Percentiles rank a stretch among this genome's conserved stretches.
These are phyloP conservation scores for Dactylonectria estremocensis DNA, from an alignment of 2,329 filamentous ascomycete genomes.

Conservation along the genomic window DNA sequence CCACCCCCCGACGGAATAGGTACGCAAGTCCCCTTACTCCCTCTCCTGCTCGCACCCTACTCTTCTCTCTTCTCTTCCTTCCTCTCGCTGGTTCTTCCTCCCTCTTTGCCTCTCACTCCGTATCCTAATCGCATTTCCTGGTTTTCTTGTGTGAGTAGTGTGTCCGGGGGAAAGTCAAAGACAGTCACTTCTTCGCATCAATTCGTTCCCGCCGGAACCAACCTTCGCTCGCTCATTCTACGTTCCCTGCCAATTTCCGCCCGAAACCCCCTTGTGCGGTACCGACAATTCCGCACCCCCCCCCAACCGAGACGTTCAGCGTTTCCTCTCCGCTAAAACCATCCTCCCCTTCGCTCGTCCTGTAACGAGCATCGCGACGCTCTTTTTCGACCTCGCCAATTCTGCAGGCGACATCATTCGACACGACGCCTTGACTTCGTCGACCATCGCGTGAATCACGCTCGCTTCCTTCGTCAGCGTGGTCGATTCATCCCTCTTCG, in stretches of 20 bases:
- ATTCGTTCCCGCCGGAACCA: conserved; percentile 11
- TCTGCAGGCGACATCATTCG: conserved; percentile 28
- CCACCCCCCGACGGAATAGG: conserved; percentile 8
- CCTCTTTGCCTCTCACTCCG: conserved; percentile 34
- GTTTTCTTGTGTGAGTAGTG: conserved; percentile 3
- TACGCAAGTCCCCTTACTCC: conserved; percentile 35
- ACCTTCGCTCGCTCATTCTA: conserved; percentile 31
- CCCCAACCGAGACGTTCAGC: conserved; percentile 42
- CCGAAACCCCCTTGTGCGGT: conserved; percentile 37
- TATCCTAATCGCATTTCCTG: conserved; percentile 16
- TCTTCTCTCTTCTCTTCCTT: conserved; percentile 22
- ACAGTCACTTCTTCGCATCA: conserved; percentile 26
- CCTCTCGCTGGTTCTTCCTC: conserved; percentile 25
- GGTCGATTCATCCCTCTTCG: conserved; percentile 34
- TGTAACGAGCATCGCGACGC: conserved; percentile 46
- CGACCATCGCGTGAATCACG: conserved; percentile 32
- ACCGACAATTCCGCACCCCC: conserved; percentile 29
- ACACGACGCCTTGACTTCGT: conserved; percentile 29
- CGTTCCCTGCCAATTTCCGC: conserved; percentile 37
- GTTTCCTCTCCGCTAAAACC: conserved; percentile 44
- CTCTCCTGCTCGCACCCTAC: conserved; percentile 37
- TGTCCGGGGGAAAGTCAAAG: conserved; percentile 29
- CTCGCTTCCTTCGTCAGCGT: conserved; percentile 22
- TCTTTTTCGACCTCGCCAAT: conserved; percentile 44
- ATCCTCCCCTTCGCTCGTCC: conserved; percentile 44